Conservation (phyloP, 371 early-diverging fungal species). For the Mucor velutinosus region DNA sequence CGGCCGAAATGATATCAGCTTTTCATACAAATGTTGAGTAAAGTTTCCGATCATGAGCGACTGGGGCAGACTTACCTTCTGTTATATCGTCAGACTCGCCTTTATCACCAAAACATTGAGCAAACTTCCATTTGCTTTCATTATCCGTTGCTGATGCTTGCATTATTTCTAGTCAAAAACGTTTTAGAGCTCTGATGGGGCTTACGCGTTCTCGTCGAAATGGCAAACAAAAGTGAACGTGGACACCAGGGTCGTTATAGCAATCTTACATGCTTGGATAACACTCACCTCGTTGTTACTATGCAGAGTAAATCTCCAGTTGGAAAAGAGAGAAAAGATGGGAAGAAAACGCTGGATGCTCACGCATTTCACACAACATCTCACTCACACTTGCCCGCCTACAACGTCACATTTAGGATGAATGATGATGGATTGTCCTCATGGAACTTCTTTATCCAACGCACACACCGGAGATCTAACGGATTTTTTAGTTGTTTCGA, state of each 20-base stretch:
- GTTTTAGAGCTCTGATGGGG: neutral
- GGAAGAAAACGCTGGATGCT: neutral
- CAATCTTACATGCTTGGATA: neutral
- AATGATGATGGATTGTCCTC: neutral
- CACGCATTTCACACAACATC: neutral
- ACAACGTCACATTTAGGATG: neutral
- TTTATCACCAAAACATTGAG: conserved; percentile 99
- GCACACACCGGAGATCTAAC: neutral
- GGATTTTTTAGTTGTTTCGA: conserved; percentile 3
- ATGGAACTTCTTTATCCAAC: neutral
- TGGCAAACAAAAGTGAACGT: neutral
- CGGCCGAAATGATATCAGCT: conserved; percentile 96
- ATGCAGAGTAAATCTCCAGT: neutral
- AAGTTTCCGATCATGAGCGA: conserved; percentile 2
- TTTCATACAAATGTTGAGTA: neutral
- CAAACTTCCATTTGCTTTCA: conserved; percentile 91
- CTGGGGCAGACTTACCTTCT: conserved; percentile 63
- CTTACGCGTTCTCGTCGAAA: conserved; percentile 7
- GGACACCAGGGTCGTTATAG: neutral
- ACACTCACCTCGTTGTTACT: neutral
- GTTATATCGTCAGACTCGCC: conserved; percentile 97
- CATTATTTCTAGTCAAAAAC: conserved; percentile 2
- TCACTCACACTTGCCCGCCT: neutral
- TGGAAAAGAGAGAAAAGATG: neutral
- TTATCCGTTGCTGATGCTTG: conserved; percentile 11